Percentiles rank a stretch among this genome's conserved stretches.
These are phyloP conservation scores for Abrus pulchellus DNA, from an alignment of 306 rosid genomes.

Conservation along the genomic window DNA sequence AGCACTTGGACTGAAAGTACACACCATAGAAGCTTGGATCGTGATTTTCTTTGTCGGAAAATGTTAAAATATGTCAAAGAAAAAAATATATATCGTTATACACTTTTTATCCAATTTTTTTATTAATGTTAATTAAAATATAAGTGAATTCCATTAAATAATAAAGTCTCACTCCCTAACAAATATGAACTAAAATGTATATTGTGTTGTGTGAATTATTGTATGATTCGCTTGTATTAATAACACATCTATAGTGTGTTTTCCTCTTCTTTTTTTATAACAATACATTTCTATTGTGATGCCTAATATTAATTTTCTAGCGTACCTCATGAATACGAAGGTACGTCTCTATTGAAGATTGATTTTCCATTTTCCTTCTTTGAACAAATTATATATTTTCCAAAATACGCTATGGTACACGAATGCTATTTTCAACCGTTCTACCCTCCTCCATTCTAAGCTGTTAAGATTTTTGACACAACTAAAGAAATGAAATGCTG, in stretches of 20 bases:
- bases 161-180: background rate
- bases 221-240: no score
- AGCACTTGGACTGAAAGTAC: background rate
- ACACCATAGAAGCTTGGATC: background rate
- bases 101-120: no score
- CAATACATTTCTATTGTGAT: no score
- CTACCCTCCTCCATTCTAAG: constrained; percentile 10
- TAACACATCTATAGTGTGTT: no score
- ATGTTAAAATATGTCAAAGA: background rate
- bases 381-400: background rate
- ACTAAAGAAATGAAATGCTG: background rate
- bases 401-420: background rate
- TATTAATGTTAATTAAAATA: no score
- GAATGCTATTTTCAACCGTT: background rate
- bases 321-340: no score
- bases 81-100: background rate
- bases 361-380: background rate
- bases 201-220: no score
- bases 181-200: no score
- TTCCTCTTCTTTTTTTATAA: no score
- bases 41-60: background rate
- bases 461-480: constrained; percentile 1
- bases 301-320: no score
- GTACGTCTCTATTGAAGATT: no score
- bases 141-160: background rate